Evolutionary conservation across 148 eudicot genomes (phyloP).

Genomic region (Suaeda aralocaspica): DNA sequence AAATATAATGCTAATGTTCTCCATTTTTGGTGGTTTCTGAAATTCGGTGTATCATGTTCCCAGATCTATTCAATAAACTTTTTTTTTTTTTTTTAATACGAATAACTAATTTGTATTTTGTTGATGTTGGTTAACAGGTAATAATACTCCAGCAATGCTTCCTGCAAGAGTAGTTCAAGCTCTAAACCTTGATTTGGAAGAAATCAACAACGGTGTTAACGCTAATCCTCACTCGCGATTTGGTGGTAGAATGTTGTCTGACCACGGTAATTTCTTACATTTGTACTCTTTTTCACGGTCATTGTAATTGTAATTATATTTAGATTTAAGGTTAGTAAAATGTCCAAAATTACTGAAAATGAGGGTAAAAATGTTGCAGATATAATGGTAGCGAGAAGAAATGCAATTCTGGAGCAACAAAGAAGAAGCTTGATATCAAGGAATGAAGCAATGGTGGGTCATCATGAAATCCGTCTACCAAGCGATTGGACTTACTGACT

Average conservation of each 20-base stretch:
- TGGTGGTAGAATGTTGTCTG: constrained; percentile 18
- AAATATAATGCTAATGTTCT: not conserved
- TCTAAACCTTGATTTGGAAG: constrained; percentile 32
- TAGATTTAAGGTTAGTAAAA: no score
- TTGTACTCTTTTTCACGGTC: no score
- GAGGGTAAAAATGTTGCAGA: constrained; percentile 30
- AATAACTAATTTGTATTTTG: not conserved
- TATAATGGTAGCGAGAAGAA: constrained; percentile 36
- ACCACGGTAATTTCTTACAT: constrained; percentile 28
- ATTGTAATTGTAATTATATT: no score
- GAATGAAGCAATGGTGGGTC: constrained; percentile 15
- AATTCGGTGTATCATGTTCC: no score
- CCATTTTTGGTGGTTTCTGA: constrained; percentile 6
- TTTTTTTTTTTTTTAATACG: not conserved
- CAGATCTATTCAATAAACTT: constrained; percentile 9
- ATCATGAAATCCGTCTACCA: constrained; percentile 29
- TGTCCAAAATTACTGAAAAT: no score
- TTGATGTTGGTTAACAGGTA: constrained; percentile 25
- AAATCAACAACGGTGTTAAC: constrained; percentile 27
- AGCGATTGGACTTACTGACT: constrained; percentile 33
- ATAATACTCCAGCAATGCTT: constrained; percentile 32
- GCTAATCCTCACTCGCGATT: constrained; percentile 12
- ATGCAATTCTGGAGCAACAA: constrained; percentile 36
- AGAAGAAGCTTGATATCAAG: constrained; percentile 18
- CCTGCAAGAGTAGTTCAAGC: constrained; percentile 41